phyloP scores from a whole-genome alignment of 2,329 filamentous ascomycete genomes.

The Diplodia scrobiculata region DNA sequence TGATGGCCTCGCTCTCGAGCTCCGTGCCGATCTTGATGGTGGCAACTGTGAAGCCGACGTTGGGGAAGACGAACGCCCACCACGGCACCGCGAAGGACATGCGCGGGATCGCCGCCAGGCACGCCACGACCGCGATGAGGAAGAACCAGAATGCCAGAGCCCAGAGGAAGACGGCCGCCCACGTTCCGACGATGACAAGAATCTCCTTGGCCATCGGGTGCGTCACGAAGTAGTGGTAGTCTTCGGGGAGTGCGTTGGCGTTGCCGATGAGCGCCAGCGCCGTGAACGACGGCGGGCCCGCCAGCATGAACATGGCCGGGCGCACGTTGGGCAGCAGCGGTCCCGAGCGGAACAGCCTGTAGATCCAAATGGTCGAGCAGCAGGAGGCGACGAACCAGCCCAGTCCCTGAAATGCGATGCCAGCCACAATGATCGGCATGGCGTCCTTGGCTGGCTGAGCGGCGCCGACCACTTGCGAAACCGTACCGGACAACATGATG shows the following conservation, averaged over 20 bases:
- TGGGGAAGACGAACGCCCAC: conserved; percentile 60
- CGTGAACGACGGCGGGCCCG: conserved; percentile 74
- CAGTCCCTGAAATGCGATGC: conserved; percentile 69
- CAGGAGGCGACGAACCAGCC: conserved; percentile 69
- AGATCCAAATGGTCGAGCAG: conserved; percentile 74
- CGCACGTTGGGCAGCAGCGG: conserved; percentile 65
- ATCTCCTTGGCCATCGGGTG: conserved; percentile 41
- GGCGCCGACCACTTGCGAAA: conserved; percentile 65
- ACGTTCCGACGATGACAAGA: conserved; percentile 52
- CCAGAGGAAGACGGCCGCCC: conserved; percentile 64
- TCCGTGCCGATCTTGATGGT: conserved; percentile 46
- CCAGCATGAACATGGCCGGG: conserved; percentile 73
- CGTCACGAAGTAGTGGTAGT: conserved; percentile 37
- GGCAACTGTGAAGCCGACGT: conserved; percentile 49
- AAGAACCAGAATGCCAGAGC: conserved; percentile 62
- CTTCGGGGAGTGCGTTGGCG: conserved; percentile 57
- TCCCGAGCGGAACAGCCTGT: conserved; percentile 68
- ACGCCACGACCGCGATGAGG: conserved; percentile 45
- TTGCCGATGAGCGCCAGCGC: conserved; percentile 70
- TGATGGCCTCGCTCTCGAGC: conserved; percentile 42
- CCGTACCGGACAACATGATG: conserved; percentile 71
- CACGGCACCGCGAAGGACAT: conserved; percentile 62
- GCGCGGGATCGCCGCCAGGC: conserved; percentile 40
- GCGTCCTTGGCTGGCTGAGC: conserved; percentile 61
- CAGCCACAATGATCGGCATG: conserved; percentile 66